Base-by-base conservation (phyloP, 1,139 yeast species). In the Suhomyces bribrorum region DNA sequence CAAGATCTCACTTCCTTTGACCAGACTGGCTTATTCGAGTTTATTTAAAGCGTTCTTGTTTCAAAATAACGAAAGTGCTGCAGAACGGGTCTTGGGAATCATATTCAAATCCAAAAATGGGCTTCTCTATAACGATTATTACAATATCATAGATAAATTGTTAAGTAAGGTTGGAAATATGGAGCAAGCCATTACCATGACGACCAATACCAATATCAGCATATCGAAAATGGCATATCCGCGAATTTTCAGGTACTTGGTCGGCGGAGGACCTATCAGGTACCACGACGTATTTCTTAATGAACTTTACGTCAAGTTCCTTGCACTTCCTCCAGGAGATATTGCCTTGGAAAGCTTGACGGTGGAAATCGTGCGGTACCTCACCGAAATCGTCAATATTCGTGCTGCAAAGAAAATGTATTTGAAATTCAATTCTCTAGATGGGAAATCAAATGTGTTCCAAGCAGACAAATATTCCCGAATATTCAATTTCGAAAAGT, bases 1-100 rank as follows among this genome's bases (percentile, higher is more conserved):
- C 20, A 38, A 43, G n/a, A 40, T 68, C 8, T 37, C 36, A 11
- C 53, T 62, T 2, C 75, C 74, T 5, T 45, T 68, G 15, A 46
- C 54, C 24, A 50, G 73, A 27, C 59, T 56, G 49, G 57, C 69
- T 1, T 51, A 69, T n/a, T 62, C 72, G 3, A 57, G 58, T 38
- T 53, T 71, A 26, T 59, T 70, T 32, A 50, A 51, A n/a, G 52
- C 61, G 3, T 67, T 66, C 38, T 39, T 67, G 28, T 26, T 31
- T 7, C 61, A 54, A 31, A 55, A 59, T 26, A 59, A 59, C 34
- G 62, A 60, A 29, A 42, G 41, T 2, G 66, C 61, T 12, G 59
- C 73, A 0, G 63, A 65, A 29, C 57, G 50, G 41, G 50, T 66
- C 20, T 50, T 67, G 23, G 59, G 56, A 36, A 49, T 61, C 4